These are phyloP conservation scores for Lippia alba DNA, from an alignment of 305 asterid genomes.

Conservation along the genomic window DNA sequence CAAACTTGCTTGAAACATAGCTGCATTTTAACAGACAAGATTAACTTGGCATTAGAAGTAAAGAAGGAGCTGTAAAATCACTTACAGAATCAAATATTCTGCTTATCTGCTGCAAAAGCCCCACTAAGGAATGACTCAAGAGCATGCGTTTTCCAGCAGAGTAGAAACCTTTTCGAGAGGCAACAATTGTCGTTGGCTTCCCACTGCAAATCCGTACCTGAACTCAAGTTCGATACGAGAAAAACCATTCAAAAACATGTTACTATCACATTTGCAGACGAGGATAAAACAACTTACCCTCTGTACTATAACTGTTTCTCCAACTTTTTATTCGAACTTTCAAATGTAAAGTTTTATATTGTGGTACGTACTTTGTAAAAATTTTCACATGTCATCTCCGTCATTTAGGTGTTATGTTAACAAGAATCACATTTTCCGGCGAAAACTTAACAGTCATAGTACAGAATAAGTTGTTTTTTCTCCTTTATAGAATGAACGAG, in stretches of 20 bases:
- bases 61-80: slow-evolving; percentile 11
- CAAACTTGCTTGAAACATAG: slow-evolving; percentile 15
- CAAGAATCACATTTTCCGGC: too few species aligned
- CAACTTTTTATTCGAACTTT: too few species aligned
- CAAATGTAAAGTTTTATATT: too few species aligned
- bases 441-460: too few species aligned
- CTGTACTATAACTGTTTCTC: too few species aligned
- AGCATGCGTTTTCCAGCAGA: slow-evolving; percentile 75
- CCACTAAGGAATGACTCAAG: slow-evolving; percentile 69
- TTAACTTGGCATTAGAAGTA: background rate
- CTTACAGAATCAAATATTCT: slow-evolving; percentile 78
- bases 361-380: too few species aligned
- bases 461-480: too few species aligned
- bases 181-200: slow-evolving; percentile 84
- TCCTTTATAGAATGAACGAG: too few species aligned
- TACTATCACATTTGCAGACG: background rate
- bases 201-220: slow-evolving; percentile 84
- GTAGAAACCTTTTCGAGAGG: slow-evolving; percentile 75
- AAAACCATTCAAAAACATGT: slow-evolving; percentile 10
- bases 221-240: slow-evolving; percentile 26
- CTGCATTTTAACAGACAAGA: slow-evolving; percentile 7
- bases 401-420: too few species aligned
- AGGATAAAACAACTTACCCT: background rate
- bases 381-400: too few species aligned
- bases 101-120: slow-evolving; percentile 80